Evolutionary conservation across 2,329 filamentous ascomycete species (phyloP).

Genomic region (Penicillium sp.): DNA sequence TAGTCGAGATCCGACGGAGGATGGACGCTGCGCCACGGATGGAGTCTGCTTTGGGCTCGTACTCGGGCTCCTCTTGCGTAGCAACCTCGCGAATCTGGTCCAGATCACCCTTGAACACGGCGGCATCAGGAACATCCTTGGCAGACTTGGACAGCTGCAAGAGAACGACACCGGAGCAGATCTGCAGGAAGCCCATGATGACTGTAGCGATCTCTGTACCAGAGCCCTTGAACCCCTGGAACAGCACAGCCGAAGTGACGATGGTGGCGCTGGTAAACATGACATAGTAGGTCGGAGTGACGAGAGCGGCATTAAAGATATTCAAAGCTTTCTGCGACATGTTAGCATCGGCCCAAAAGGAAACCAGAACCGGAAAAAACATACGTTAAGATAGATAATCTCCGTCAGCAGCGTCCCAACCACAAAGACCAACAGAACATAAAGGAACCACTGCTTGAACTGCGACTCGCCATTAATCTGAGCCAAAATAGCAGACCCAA

Average conservation of each 20-base stretch:
- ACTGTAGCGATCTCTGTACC: conserved; percentile 78
- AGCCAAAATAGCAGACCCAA: conserved; percentile 86
- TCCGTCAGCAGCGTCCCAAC: conserved; percentile 85
- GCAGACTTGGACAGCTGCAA: conserved; percentile 96
- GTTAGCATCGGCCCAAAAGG: conserved; percentile 6
- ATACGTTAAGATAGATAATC: conserved; percentile 92
- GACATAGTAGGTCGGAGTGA: conserved; percentile 98
- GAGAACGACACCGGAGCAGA: conserved; percentile 88
- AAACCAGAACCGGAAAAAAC: conserved; percentile 32
- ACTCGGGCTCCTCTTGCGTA: conserved; percentile 92
- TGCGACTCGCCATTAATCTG: conserved; percentile 78
- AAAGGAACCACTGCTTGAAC: conserved; percentile 97
- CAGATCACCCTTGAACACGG: conserved; percentile 87
- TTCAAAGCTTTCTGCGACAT: conserved; percentile 86
- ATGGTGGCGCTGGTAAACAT: conserved; percentile 97
- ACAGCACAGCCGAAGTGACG: conserved; percentile 86
- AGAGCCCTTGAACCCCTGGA: conserved; percentile 89
- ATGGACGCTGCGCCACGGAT: conserved; percentile 90
- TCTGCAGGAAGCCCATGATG: conserved; percentile 88
- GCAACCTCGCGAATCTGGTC: conserved; percentile 94
- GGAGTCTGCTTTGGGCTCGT: conserved; percentile 92
- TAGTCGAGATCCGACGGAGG: conserved; percentile 73
- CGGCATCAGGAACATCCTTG: conserved; percentile 92
- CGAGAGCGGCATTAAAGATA: conserved; percentile 91
- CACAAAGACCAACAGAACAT: conserved; percentile 87